Percentiles rank a stretch among this genome's conserved stretches.
Conservation (phyloP, 345 rosid genomes). For the Hypericum androsaemum region DNA sequence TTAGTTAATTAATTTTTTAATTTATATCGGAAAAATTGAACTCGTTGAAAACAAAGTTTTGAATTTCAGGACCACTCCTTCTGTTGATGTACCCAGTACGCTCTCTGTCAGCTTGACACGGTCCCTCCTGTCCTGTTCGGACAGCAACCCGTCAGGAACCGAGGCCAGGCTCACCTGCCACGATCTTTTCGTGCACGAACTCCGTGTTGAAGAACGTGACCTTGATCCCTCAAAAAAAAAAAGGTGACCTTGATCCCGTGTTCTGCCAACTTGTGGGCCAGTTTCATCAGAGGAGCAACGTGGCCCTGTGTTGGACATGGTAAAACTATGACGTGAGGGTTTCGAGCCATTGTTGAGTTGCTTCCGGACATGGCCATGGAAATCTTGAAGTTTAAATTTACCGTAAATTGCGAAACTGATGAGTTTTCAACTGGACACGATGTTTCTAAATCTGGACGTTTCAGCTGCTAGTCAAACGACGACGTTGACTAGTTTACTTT, state of each 20-base stretch:
- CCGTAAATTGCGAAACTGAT: no score
- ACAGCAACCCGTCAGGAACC: constrained; percentile 21
- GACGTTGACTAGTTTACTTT: no score
- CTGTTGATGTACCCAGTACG: constrained; percentile 1
- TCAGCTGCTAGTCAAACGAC: no score
- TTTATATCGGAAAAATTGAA: no score
- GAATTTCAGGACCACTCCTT: no score
- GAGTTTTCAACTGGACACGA: no score
- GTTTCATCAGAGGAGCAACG: constrained; percentile 24
- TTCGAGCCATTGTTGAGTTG: constrained; percentile 7
- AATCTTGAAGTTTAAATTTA: no score
- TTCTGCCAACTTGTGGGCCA: constrained; percentile 23
- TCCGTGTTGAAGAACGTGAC: constrained; percentile 30
- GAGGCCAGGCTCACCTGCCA: constrained; percentile 16
- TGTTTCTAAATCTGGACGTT: no score
- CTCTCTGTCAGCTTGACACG: background rate
- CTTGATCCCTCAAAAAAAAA: no score
- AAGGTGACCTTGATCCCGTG: constrained; percentile 27
- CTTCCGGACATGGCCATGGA: background rate
- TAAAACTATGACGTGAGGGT: constrained; percentile 17
- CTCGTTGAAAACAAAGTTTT: no score
- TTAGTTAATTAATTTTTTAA: no score
- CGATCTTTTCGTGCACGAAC: constrained; percentile 13
- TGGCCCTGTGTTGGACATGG: constrained; percentile 20
- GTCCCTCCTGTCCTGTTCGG: constrained; percentile 16